Conservation (phyloP, 768 basidiomycete species). For the Suillus placidus region DNA sequence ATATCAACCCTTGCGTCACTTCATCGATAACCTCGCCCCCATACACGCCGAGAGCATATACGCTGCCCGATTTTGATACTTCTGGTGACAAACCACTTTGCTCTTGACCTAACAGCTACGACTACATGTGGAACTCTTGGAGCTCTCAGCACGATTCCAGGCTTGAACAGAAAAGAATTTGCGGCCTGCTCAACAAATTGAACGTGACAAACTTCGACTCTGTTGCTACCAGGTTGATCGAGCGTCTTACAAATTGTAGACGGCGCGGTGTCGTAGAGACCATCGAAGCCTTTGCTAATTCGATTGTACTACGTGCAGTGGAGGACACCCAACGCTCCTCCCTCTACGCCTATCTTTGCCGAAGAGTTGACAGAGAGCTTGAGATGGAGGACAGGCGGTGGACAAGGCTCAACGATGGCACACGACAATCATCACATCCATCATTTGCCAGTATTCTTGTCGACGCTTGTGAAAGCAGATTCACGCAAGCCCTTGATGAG, state of each 20-base stretch:
- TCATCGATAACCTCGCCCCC: not conserved
- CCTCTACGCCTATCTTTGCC: conserved; percentile 56
- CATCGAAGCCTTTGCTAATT: conserved; percentile 51
- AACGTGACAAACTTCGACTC: conserved; percentile 53
- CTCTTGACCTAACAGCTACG: not conserved
- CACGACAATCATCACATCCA: conserved; percentile 12
- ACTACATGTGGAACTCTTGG: conserved; percentile 26
- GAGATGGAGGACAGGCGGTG: conserved; percentile 30
- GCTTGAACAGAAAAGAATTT: conserved; percentile 52
- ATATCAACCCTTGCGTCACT: not conserved
- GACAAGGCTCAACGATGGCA: conserved; percentile 24
- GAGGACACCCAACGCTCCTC: conserved; percentile 52
- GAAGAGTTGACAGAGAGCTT: conserved; percentile 48
- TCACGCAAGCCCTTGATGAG: conserved; percentile 12
- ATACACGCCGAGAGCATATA: not conserved
- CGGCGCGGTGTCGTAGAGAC: conserved; percentile 49
- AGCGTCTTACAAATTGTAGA: conserved; percentile 51
- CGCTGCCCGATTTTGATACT: not conserved
- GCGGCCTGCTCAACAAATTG: conserved; percentile 61
- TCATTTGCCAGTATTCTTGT: conserved; percentile 20
- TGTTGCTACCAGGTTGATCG: conserved; percentile 51
- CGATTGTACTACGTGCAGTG: conserved; percentile 57
- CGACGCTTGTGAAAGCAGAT: conserved; percentile 17
- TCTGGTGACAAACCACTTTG: not conserved
- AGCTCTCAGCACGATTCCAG: conserved; percentile 34